Percentiles rank a stretch among this genome's conserved stretches.
These are phyloP conservation scores for Hypericum androsaemum DNA, from an alignment of 345 rosid genomes.

Conservation along the genomic window DNA sequence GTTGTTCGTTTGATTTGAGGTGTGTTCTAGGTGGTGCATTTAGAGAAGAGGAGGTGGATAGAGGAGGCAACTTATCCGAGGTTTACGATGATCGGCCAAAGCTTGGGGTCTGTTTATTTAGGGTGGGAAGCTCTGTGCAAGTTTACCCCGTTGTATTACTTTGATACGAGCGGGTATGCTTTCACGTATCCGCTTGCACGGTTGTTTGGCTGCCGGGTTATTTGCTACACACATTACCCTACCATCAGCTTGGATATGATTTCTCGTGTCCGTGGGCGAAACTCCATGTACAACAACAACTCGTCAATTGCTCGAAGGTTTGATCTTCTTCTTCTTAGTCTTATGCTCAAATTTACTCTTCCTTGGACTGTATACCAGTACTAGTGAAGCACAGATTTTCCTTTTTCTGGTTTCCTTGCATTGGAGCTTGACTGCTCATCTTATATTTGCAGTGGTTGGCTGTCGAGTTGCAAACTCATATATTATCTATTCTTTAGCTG, in stretches of 20 bases:
- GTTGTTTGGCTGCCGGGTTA: constrained; percentile 86
- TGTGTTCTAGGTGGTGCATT: constrained; percentile 58
- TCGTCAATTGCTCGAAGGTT: constrained; percentile 68
- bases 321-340: neutral
- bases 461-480: constrained; percentile 58
- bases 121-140: constrained; percentile 82
- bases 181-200: constrained; percentile 87
- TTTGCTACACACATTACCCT: constrained; percentile 92
- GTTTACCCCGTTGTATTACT: constrained; percentile 57
- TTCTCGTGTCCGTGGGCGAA: constrained; percentile 63
- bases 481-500: constrained; percentile 66
- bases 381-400: neutral
- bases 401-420: neutral
- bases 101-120: constrained; percentile 81
- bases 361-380: too few relatives aligned
- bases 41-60: constrained; percentile 66
- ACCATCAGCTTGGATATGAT: constrained; percentile 89
- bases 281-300: constrained; percentile 74
- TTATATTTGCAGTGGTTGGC: constrained; percentile 54
- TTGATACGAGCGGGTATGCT: constrained; percentile 91
- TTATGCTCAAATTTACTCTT: neutral
- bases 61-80: constrained; percentile 76
- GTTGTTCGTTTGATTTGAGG: neutral
- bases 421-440: constrained; percentile 6
- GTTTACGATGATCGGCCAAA: constrained; percentile 94